Percentiles rank a stretch among this genome's conserved stretches.
phyloP scores from a whole-genome alignment of 108 stramenopile genomes.

The Epithemia pelagica region DNA sequence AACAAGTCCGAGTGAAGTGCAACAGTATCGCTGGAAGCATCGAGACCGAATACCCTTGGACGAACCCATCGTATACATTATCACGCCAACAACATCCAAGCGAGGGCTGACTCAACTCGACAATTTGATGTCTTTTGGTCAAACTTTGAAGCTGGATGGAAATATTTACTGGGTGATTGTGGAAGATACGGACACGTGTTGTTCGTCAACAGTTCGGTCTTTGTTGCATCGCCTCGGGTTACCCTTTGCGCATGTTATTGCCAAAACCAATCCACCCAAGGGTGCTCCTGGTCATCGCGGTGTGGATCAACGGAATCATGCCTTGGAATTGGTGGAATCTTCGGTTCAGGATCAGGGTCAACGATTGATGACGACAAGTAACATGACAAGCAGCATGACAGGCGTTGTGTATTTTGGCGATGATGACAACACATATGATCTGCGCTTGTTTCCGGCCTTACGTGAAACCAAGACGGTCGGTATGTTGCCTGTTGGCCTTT shows the following conservation, averaged over 20 bases:
- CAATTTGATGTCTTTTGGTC: conserved; percentile 9
- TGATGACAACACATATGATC: conserved; percentile 19
- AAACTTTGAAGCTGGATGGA: neutral
- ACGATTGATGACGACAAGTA: neutral
- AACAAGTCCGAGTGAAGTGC: neutral
- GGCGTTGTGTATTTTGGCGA: conserved; percentile 24
- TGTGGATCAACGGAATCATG: conserved; percentile 13
- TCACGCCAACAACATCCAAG: conserved; percentile 15
- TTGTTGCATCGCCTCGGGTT: conserved; percentile 2
- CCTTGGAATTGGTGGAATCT: conserved; percentile 6
- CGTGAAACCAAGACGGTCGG: conserved; percentile 3
- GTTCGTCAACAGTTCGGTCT: conserved; percentile 10
- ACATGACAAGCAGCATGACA: neutral
- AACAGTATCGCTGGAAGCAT: neutral
- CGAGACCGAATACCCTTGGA: neutral
- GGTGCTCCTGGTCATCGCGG: neutral
- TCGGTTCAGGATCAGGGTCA: neutral
- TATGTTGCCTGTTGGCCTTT: conserved; percentile 9
- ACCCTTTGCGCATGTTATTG: neutral
- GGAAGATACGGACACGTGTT: conserved; percentile 8
- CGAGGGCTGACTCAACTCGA: conserved; percentile 15
- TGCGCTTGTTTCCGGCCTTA: conserved; percentile 5
- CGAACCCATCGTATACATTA: conserved; percentile 13
- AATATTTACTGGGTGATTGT: conserved; percentile 18
- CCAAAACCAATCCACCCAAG: neutral